Base-by-base conservation (phyloP, 202 grass and related monocot species). In the Sporobolus alterniflorus region DNA sequence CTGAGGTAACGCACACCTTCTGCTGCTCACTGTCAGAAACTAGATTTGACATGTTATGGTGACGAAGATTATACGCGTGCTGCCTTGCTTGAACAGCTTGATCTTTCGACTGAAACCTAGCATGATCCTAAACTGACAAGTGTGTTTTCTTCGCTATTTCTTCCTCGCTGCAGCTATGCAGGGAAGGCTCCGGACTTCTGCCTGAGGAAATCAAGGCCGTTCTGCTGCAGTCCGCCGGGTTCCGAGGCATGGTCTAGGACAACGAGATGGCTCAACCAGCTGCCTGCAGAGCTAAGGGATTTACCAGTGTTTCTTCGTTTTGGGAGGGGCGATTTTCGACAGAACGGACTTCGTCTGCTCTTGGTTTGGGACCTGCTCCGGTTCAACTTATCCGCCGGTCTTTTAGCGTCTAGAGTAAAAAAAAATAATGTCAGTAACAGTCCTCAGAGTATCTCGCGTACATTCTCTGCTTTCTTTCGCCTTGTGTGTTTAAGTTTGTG, bases 131-230 rank as follows among this genome's bases (percentile, higher is more conserved):
- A 71, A 31, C 65, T 73, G 13, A 67, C 47, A 11, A 11, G 40
- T 50, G 12, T 34, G 4, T 76, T 31, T 15, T n/a, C n/a, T n/a
- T n/a, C 16, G 21, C 1, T 61, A 2, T 65, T 64, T 74, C 52
- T 64, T 39, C 51, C 62, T 91, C 11, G 28, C 54, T 64, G 75
- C 87, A 99, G 96, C 91, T 94, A 79, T 86, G 85, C 87, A 96
- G 91, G 59, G 96, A 99, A 61, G 92, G 81, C 5, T 89, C 87
- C n/a, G 82, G 89, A n/a, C 79, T 92, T 67, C 64, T 86, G 65
- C 93, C 93, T 3, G 96, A 99, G 46, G 93, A 96, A 36, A 99
- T 99, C 84, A 99, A 99, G 88, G 81, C 91, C 2, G 83, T 94
- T 57, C 96, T 99, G 29, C 66, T 99, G 76, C 91, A 99, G 67